These are phyloP conservation scores for Podospora australis DNA, from an alignment of 495 filamentous ascomycete genomes.

Conservation along the genomic window DNA sequence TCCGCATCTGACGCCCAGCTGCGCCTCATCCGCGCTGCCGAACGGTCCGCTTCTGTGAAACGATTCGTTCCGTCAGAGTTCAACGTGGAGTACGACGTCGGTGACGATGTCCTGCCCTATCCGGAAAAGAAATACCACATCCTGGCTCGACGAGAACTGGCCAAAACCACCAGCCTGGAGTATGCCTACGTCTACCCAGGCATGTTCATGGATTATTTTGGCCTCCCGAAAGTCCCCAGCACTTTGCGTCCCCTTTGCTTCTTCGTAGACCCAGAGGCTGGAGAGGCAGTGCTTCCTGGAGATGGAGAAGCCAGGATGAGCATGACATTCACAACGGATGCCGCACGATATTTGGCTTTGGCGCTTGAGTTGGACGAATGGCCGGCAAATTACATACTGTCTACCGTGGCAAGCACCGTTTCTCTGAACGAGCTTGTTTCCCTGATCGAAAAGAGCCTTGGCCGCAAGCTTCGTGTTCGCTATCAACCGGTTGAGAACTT, in stretches of 20 bases:
- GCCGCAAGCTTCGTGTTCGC: background rate
- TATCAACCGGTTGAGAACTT: slow-evolving; percentile 1
- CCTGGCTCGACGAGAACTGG: slow-evolving; percentile 3
- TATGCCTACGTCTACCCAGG: slow-evolving; percentile 11
- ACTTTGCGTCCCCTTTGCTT: slow-evolving; percentile 7
- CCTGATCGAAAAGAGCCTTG: background rate
- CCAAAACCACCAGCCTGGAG: slow-evolving; percentile 6
- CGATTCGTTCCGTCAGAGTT: slow-evolving; percentile 11
- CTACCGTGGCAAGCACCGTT: slow-evolving; percentile 2
- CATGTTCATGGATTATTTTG: slow-evolving; percentile 14
- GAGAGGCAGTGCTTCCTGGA: slow-evolving; percentile 3
- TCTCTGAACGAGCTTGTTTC: background rate
- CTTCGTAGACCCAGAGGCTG: slow-evolving; percentile 4
- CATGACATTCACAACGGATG: slow-evolving; percentile 12
- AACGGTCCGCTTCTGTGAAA: background rate
- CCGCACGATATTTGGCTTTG: slow-evolving; percentile 8
- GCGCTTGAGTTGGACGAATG: slow-evolving; percentile 5
- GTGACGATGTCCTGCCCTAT: slow-evolving; percentile 7
- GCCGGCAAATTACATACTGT: background rate
- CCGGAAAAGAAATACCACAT: slow-evolving; percentile 10
- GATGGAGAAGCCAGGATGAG: slow-evolving; percentile 9
- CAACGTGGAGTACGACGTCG: slow-evolving; percentile 9
- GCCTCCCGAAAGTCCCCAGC: slow-evolving; percentile 3
- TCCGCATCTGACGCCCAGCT: slow-evolving; percentile 4
- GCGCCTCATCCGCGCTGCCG: slow-evolving; percentile 8